Evolutionary conservation across 306 rosid genomes (phyloP).

Genomic region (Quercus cerris): DNA sequence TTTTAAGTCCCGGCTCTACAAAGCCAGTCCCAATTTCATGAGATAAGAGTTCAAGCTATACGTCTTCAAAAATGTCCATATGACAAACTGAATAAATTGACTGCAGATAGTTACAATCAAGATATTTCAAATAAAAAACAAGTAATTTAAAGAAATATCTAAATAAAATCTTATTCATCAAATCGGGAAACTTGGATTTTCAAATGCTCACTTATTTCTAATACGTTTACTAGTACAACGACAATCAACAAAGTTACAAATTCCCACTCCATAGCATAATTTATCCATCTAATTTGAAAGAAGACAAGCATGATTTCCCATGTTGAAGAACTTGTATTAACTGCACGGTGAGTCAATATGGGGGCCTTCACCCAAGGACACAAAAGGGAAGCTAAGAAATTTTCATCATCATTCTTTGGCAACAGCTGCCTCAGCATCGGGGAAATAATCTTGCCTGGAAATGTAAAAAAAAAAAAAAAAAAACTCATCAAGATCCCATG

Average conservation of each 20-base stretch:
- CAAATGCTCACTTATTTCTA: not conserved
- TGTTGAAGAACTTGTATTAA: slow-evolving; percentile 1
- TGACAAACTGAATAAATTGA: not conserved
- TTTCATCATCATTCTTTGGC: slow-evolving; percentile 73
- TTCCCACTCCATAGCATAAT: not conserved
- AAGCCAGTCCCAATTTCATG: not conserved
- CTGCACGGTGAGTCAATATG: not conserved
- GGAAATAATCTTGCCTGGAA: slow-evolving; percentile 79
- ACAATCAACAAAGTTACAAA: slow-evolving; percentile 1
- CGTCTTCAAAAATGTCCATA: not conserved
- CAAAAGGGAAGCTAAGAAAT: slow-evolving; percentile 14
- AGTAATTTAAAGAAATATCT: not conserved
- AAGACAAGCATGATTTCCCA: slow-evolving; percentile 11
- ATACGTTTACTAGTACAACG: not conserved
- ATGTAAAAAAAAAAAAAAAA: not conserved
- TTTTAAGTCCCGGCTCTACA: not conserved
- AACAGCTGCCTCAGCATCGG: slow-evolving; percentile 43
- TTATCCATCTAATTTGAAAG: not conserved
- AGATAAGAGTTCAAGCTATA: not conserved
- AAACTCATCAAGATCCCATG: not conserved
- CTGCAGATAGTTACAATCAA: not conserved
- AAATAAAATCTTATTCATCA: not conserved
- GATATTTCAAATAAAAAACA: too few species aligned
- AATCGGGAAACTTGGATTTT: not conserved
- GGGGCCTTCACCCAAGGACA: slow-evolving; percentile 3